These are phyloP conservation scores for Agaricus blazei DNA, from an alignment of 768 basidiomycete genomes.

Conservation along the genomic window DNA sequence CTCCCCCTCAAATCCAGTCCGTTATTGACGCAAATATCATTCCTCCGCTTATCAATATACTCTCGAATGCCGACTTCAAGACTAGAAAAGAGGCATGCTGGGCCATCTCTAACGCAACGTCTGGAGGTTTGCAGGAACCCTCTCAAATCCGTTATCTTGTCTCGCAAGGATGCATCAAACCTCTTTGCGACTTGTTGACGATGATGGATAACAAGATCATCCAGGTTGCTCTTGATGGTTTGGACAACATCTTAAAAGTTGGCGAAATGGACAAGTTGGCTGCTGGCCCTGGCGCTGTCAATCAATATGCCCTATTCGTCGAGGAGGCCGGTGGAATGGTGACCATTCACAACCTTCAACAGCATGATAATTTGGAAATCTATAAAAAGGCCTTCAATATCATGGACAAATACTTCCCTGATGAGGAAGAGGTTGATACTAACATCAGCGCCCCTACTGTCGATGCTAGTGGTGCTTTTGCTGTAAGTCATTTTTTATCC, in stretches of 20 bases:
- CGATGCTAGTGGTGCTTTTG: constrained; percentile 68
- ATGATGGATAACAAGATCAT: constrained; percentile 99
- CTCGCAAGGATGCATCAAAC: constrained; percentile 96
- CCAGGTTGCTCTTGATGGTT: constrained; percentile 93
- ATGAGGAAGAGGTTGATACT: constrained; percentile 91
- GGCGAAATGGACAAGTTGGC: constrained; percentile 92
- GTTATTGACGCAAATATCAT: constrained; percentile 98
- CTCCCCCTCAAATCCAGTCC: constrained; percentile 93
- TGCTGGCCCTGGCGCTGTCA: constrained; percentile 74
- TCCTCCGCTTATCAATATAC: constrained; percentile 97
- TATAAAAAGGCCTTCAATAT: constrained; percentile 99
- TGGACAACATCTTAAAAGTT: constrained; percentile 97
- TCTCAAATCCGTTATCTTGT: constrained; percentile 97
- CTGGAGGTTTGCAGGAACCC: constrained; percentile 95
- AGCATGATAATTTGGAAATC: constrained; percentile 98
- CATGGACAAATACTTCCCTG: constrained; percentile 98
- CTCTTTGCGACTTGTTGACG: constrained; percentile 89
- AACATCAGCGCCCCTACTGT: constrained; percentile 73
- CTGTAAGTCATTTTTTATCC: constrained; percentile 40
- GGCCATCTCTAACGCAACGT: constrained; percentile 99
- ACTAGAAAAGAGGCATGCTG: constrained; percentile 99
- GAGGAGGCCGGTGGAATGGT: constrained; percentile 99
- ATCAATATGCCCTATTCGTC: constrained; percentile 91
- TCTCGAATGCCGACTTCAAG: constrained; percentile 97
- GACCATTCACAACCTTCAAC: constrained; percentile 97